Base-by-base conservation (phyloP, 441 rosid genomes). In the Pelargonium myrrhifolium region DNA sequence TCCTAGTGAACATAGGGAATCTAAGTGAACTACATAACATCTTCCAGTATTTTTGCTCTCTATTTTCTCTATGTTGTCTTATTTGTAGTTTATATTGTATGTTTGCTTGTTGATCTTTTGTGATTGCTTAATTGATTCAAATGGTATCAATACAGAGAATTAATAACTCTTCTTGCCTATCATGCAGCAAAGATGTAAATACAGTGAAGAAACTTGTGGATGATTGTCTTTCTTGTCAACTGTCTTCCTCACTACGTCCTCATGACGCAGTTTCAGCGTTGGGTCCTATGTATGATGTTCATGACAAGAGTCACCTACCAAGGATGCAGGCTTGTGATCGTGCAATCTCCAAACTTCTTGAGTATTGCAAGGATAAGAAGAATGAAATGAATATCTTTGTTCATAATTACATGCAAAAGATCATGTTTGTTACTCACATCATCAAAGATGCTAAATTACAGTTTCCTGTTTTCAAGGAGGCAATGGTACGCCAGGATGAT, bases 221-320 rank as follows among this genome's bases (percentile, higher is more conserved):
- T 79, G 98, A 92, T 72, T 90, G 97, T 74, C 81, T 92, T 72
- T 86, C 96, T 72, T 68, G 83, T 74, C 92, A 85, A 63, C 62
- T 87, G 63, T 86, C 99, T 63, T 86, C 98, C 66, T 90, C 99
- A 22, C 83, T 89, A 51, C 97, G 99, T 39, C 99, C 98, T 68
- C 99, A 95, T 66, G 98, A 92, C 82, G 98, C 97, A 64, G 99
- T 95, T 79, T 90, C 98, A 51, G 99, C 98, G 31, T 83, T 95
- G 76, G 98, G 99, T 78, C 98, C 92, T 69, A 90, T 95, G 98
- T 92, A 92, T 77, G 97, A 95, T 77, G 91, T 86, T 75, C 99
- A 95, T 75, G 95, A 87, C 72, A 90, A 90, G 81, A 87, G 74
- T 79, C 97, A 90, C 74, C 90, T 95, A 45, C 97, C 99, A 22